Base-by-base conservation (phyloP, 2,329 filamentous ascomycete genomes). In the Diplodia scrobiculata region DNA sequence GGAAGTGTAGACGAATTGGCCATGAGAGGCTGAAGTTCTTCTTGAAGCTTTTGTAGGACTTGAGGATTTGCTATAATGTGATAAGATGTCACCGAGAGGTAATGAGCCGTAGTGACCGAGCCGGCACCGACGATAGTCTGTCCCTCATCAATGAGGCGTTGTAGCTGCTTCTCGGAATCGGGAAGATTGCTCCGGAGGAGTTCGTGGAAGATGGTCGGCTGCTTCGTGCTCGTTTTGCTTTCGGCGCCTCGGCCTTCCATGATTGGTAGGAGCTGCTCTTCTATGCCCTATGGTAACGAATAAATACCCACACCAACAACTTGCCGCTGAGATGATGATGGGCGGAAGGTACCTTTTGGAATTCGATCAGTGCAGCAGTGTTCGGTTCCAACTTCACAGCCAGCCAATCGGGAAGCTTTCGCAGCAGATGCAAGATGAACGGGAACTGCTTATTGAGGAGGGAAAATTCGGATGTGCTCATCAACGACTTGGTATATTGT, bases 91-190 rank as follows among this genome's bases (percentile, higher is more conserved):
- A 77, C 67, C 1, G 73, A 68, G n/a, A 82, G 70, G 0, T 73
- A 70, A 68, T 73, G 73, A 5, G 72, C 72, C 0, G 74, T 76
- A 0, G 79, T 81, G 38, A 78, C 72, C 6, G 75, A 76, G 2
- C 77, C 80, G 2, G 79, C 80, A 1, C 71, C 71, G 11, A 76
- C 71, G 0, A 79, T 63, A 1, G 70, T 72, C 13, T 67, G 45
- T 3, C 66, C 68, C 54, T 72, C 70, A 1, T 68, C 69, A 25
- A 51, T 53, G 11, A 71, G 58, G 19, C 69, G 66, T 48, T 54
- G n/a, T 5, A 69, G 63, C 10, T 62, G 64, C 51, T 69, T 70
- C 36, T 71, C 70, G n/a, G 59, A 52, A 1, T 68, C n/a, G 9
- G 70, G 72, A 10, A 76, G 53, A 9, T 70, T 66, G 60, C 71